Base-by-base conservation (phyloP, 208 protist species). In the Trypanosoma avium region DNA sequence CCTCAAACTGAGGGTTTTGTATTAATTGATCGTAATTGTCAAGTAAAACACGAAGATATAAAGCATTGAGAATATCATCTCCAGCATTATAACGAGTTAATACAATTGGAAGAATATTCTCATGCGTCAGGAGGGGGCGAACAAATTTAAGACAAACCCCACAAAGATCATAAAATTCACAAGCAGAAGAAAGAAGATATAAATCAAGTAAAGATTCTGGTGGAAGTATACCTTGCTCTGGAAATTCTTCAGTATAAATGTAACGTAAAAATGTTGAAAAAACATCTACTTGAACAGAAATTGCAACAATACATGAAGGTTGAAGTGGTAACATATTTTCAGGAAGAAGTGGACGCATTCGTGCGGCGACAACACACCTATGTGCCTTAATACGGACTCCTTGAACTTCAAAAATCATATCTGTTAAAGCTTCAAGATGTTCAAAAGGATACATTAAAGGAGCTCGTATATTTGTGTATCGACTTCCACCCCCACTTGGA, bases 351-450 rank as follows among this genome's bases (percentile, higher is more conserved):
- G 87, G 77, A 35, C 74, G 73, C 85, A 92, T 93, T 24, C 90
- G 86, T 6, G 84, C 83, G 12, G 75, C 86, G 57, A 96, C 77
- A n/a, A 96, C 79, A 53, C 90, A 96, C n/a, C 87, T 84, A 71
- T 96, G 90, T 12, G 90, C 86, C 67, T 86, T 88, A 17, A 93
- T 69, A 7, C 82, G 77, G 10, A 84, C 82, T 13, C 90, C 90
- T 38, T 89, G 82, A n/a, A 93, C 80, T 26, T 93, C 86, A 73
- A 95, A 95, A 30, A 56, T 86, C 86, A 95, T 95, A 73, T 95
- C 90, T 49, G 80, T 85, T 29, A 95, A 56, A 0, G 60, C 49
- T 56, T 93, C 82, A 17, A 94, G 64, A 62, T 90, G 85, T 42
- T 93, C 86, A 46, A 91, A 94, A 0, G 90, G 90, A 59, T 89